Base-by-base conservation (phyloP, 345 rosid genomes). In the Salix exigua region DNA sequence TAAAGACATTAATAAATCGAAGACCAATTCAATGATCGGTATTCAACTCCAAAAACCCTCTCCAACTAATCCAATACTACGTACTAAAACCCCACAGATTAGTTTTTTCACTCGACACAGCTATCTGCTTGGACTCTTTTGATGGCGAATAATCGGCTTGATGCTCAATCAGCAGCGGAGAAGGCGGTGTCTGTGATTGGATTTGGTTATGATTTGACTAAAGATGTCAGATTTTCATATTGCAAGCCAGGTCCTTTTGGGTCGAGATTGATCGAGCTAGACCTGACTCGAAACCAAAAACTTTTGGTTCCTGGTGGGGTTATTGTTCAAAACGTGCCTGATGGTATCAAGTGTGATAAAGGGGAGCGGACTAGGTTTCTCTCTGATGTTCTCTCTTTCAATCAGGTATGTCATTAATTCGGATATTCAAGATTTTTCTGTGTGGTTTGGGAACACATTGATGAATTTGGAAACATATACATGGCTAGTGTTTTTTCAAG, bases 171-270 rank as follows among this genome's bases (percentile, higher is more conserved):
- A 25, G 97, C 96, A 46, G 98, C 95, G 2, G 91, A 96, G 86
- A 89, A 79, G 84, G 96, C 98, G 0, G 96, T 96, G 4, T 89
- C 98, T 1, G 97, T 85, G 61, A 87, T 96, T 81, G 99, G 99
- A 23, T 84, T 78, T 77, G 99, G 99, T 7, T 93, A 86, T 80
- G 94, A 96, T 79, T 85, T 96, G 70, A 53, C 80, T 44, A 50
- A 17, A 33, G 99, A 96, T 65, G 19, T 91, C 72, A 83, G 96
- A 65, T 70, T 96, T 62, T 85, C 91, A 2, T 70, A 89, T 8
- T 91, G 97, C 83, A 90, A 85, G 80, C 18, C 89, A 5, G 81
- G 85, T 18, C 87, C 88, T 23, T 73, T 82, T 23, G 88, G 86
- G 11, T 89, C 92, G 5, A 85, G 88, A 42, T 61, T 93, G 80